Percentiles rank a stretch among this genome's conserved stretches.
Conservation (phyloP, 768 basidiomycete genomes). For the Exidia glandulosa region DNA sequence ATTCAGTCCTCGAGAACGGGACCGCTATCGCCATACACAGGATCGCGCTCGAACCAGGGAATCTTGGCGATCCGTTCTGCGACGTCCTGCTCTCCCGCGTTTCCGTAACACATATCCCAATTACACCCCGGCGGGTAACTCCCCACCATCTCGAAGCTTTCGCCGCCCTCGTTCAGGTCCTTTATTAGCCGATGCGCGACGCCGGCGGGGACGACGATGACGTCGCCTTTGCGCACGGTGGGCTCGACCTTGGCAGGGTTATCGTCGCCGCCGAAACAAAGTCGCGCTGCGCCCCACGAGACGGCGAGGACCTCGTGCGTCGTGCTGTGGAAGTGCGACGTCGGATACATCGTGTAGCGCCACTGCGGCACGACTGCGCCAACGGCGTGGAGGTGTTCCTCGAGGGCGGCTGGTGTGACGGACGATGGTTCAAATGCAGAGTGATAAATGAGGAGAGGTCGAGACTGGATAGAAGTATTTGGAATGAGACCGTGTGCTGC, state of each 20-base stretch:
- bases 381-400: conserved; percentile 22
- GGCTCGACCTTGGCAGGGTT: conserved; percentile 22
- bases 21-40: conserved; percentile 29
- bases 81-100: conserved; percentile 16
- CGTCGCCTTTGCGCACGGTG: conserved; percentile 27
- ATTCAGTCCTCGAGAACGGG: too few relatives aligned
- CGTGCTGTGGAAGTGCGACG: conserved; percentile 32
- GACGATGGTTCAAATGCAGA: conserved; percentile 15
- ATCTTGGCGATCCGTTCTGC: conserved; percentile 19
- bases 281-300: conserved; percentile 19
- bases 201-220: conserved; percentile 31
- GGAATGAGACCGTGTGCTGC: conserved; percentile 23
- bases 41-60: conserved; percentile 29
- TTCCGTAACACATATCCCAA: conserved; percentile 32
- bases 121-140: conserved; percentile 25
- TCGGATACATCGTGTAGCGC: conserved; percentile 32
- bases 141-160: conserved; percentile 30
- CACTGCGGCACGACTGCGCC: conserved; percentile 28
- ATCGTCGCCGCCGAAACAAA: conserved; percentile 31
- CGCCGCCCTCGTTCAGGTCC: conserved; percentile 11
- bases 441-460: conserved; percentile 30
- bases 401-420: conserved; percentile 16
- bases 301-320: conserved; percentile 31
- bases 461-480: conserved; percentile 25
- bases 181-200: conserved; percentile 27